Percentiles rank a stretch among this genome's conserved stretches.
These are phyloP conservation scores for Zygnema circumcarinatum DNA, from an alignment of 139 green algal species.

Conservation along the genomic window DNA sequence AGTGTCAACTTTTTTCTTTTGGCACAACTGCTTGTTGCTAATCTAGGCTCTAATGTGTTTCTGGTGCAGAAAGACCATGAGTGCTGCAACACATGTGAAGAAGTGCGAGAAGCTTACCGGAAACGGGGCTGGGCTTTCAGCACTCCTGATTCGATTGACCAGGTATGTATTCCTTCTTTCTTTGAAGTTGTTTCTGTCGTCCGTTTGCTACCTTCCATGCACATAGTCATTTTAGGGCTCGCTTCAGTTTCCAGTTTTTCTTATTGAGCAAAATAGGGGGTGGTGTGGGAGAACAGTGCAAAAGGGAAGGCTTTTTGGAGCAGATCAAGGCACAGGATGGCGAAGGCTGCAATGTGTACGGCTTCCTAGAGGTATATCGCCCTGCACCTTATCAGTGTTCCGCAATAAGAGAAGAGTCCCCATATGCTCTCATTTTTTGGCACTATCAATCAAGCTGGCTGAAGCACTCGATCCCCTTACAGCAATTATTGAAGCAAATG, in stretches of 20 bases:
- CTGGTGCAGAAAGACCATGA: constrained; percentile 53
- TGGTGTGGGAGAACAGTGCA: constrained; percentile 69
- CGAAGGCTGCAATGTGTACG: constrained; percentile 94
- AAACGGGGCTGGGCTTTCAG: constrained; percentile 61
- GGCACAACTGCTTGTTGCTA: too few species aligned
- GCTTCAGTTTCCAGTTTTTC: too few species aligned
- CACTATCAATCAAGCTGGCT: too few species aligned
- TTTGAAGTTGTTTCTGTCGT: background rate
- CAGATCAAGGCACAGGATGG: constrained; percentile 79
- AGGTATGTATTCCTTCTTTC: constrained; percentile 39
- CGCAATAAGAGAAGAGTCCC: too few species aligned
- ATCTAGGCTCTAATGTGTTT: constrained; percentile 17
- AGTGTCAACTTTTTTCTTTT: too few species aligned
- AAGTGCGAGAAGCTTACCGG: constrained; percentile 74
- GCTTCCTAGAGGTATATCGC: constrained; percentile 71
- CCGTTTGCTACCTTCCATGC: background rate
- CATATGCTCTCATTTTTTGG: too few species aligned
- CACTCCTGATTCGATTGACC: constrained; percentile 46
- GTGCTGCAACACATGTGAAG: constrained; percentile 95
- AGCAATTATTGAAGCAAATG: too few species aligned
- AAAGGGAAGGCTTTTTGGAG: constrained; percentile 76
- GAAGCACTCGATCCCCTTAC: too few species aligned
- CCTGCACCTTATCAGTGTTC: constrained; percentile 6
- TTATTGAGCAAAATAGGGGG: too few species aligned
- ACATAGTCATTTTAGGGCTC: background rate